phyloP scores from a whole-genome alignment of 345 rosid genomes.

The Raphanus raphanistrum region DNA sequence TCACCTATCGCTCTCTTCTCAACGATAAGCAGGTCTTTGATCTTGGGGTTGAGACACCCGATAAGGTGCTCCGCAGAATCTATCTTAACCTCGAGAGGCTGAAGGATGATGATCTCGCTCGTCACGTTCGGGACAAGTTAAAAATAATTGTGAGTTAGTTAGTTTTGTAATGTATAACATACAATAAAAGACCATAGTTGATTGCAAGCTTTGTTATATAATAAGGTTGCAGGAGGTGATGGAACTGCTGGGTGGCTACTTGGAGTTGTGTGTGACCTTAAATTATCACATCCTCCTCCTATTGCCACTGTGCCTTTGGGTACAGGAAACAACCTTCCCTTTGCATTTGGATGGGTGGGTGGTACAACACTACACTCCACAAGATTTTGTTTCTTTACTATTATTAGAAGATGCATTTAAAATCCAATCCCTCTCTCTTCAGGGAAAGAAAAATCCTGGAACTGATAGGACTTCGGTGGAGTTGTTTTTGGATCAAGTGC shows the following conservation, averaged over 20 bases:
- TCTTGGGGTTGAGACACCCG: constrained; percentile 74
- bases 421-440: constrained; percentile 21
- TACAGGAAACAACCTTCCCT: constrained; percentile 95
- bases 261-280: constrained; percentile 90
- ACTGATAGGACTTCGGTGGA: constrained; percentile 63
- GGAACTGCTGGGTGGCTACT: constrained; percentile 99
- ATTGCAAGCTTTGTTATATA: too few relatives aligned
- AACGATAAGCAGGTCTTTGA: constrained; percentile 74
- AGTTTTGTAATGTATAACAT: too few relatives aligned
- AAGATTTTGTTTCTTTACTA: background rate
- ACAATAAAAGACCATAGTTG: too few relatives aligned
- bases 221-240: constrained; percentile 92
- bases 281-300: constrained; percentile 82
- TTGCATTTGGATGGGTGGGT: constrained; percentile 93
- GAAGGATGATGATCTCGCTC: constrained; percentile 56
- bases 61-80: constrained; percentile 58
- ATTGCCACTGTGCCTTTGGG: constrained; percentile 97
- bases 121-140: constrained; percentile 51
- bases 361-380: background rate
- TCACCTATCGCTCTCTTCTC: constrained; percentile 66
- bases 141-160: constrained; percentile 54
- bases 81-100: constrained; percentile 68
- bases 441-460: constrained; percentile 96
- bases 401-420: too few relatives aligned
- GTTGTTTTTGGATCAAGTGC: constrained; percentile 61